Percentiles rank a stretch among this genome's conserved stretches.
These are phyloP conservation scores for Fusarium albidum DNA, from an alignment of 2,329 filamentous ascomycete species.

Conservation along the genomic window DNA sequence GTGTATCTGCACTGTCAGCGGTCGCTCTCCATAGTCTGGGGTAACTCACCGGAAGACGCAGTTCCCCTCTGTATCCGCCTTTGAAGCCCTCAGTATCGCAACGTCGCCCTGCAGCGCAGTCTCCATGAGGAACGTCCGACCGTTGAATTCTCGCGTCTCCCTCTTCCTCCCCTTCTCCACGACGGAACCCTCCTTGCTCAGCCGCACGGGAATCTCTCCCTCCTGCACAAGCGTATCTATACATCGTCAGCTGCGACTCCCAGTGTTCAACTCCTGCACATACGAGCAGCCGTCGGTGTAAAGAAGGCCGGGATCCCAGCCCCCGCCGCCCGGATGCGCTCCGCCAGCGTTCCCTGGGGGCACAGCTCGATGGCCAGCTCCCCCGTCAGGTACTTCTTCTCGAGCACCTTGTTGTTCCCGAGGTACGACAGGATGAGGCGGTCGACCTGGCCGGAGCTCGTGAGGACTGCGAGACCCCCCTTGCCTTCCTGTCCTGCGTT, in stretches of 20 bases:
- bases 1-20: slow-evolving; percentile 60
- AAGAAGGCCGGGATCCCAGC: slow-evolving; percentile 84
- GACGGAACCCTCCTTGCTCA: slow-evolving; percentile 66
- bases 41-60: slow-evolving; percentile 72
- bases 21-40: neutral
- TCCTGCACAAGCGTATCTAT: slow-evolving; percentile 71
- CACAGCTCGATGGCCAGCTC: slow-evolving; percentile 79
- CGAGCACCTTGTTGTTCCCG: slow-evolving; percentile 79
- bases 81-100: slow-evolving; percentile 79
- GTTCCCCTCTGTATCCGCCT: slow-evolving; percentile 79
- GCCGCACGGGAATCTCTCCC: slow-evolving; percentile 71
- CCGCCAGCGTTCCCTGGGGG: slow-evolving; percentile 78
- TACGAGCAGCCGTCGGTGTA: slow-evolving; percentile 76
- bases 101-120: slow-evolving; percentile 79
- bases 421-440: slow-evolving; percentile 79
- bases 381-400: slow-evolving; percentile 78
- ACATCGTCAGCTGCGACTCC: slow-evolving; percentile 16
- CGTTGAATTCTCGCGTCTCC: slow-evolving; percentile 77
- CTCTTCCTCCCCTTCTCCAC: slow-evolving; percentile 71
- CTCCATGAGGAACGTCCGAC: slow-evolving; percentile 79
- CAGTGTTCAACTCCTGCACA: slow-evolving; percentile 38
- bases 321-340: slow-evolving; percentile 75
- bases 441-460: slow-evolving; percentile 73
- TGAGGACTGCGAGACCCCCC: slow-evolving; percentile 73
- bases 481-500: slow-evolving; percentile 77